Conservation (phyloP, 768 basidiomycete genomes). For the Boletus subcaerulescens region DNA sequence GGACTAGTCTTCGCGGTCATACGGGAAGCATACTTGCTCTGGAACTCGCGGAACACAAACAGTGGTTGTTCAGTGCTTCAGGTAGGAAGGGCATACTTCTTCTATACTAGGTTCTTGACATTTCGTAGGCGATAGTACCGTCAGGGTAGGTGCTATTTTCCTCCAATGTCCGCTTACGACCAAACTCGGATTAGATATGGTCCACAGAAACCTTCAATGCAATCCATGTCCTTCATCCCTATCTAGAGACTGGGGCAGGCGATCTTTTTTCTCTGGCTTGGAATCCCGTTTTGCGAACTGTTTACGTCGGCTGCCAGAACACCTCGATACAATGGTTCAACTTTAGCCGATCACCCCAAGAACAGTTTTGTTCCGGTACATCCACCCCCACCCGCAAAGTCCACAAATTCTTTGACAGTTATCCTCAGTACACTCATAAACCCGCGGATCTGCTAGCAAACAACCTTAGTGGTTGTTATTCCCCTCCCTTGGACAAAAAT, state of each 20-base stretch:
- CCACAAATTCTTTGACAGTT: constrained; percentile 92
- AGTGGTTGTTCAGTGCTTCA: constrained; percentile 89
- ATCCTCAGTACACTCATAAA: constrained; percentile 66
- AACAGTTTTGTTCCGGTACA: constrained; percentile 26
- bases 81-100: constrained; percentile 42
- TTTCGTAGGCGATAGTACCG: constrained; percentile 75
- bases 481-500: constrained; percentile 30
- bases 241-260: constrained; percentile 76
- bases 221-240: constrained; percentile 73
- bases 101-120: neutral
- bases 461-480: constrained; percentile 38
- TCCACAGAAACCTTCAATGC: constrained; percentile 62
- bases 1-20: constrained; percentile 72
- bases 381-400: constrained; percentile 47
- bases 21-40: constrained; percentile 81
- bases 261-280: constrained; percentile 86
- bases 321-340: constrained; percentile 90
- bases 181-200: constrained; percentile 61
- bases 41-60: constrained; percentile 68
- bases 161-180: neutral
- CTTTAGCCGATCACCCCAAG: constrained; percentile 37
- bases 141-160: constrained; percentile 53
- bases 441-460: constrained; percentile 68
- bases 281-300: constrained; percentile 61
- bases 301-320: constrained; percentile 90